Evolutionary conservation across 257 asterid species (phyloP), one percentile per base, ranked within the genome.

Genomic region (Salvia miltiorrhiza): DNA sequence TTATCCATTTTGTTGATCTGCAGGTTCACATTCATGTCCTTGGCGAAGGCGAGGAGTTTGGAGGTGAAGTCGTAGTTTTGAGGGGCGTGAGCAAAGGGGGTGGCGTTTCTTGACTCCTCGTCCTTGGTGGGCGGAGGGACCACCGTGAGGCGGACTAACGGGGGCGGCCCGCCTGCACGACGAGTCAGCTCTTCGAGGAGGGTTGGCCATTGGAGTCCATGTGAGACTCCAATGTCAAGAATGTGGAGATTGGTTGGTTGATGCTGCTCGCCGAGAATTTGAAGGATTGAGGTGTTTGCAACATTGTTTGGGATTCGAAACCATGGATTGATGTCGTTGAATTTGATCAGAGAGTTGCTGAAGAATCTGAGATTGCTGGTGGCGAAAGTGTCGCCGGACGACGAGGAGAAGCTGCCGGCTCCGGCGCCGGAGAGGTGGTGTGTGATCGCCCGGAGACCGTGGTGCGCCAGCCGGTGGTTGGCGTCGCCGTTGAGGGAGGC

Each of bases 181-280:
- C 88, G 86, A 8, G 84, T 82, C 72, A 91, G 69, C 57, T 88
- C 97, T 74, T 86, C 97, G 0, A 91, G 79, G 19, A 91, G 91
- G 0, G 91, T 90, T 8, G 97, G 97, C 97, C 97, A 90, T 20
- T 91, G 97, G 16, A 91, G 79, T 13, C 97, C 97, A 60, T 88
- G 97, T 24, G 96, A 91, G 24, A 87, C 97, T 76, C 97, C 96
- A 37, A 88, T 85, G 63, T 91, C 97, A 41, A 91, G 80, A 77
- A 91, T 91, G 86, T 91, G 97, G 48, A 91, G 96, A 45, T 77
- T 81, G 7, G 71, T 53, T 1, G 77, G 76, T 9, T 73, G 77
- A 32, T 65, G 74, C 57, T 81, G 84, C 62, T 83, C 88, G 0
- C 57, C 55, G 0, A 91, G 92, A 30, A 87, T 85, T 65, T 91